Evolutionary conservation across 1,284 basidiomycete species (phyloP).

Genomic region (Irpex rosettiformis): DNA sequence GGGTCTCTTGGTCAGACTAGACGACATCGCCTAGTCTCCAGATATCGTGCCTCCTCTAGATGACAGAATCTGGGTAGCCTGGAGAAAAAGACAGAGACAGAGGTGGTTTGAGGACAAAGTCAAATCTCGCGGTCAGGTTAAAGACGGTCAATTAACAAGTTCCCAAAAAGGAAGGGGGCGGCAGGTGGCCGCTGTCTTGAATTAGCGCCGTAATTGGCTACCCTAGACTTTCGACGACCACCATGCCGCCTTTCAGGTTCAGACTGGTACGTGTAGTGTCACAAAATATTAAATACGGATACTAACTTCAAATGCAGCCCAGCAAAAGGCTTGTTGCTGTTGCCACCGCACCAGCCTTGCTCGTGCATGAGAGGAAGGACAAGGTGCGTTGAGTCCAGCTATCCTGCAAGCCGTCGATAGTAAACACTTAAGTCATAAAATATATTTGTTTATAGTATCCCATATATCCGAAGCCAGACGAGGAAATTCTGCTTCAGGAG

Average conservation of each 20-base stretch:
- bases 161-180: conserved; percentile 1
- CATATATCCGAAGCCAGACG: conserved; percentile 66
- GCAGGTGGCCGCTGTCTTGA: background rate
- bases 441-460: conserved; percentile 50
- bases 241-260: background rate
- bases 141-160: background rate
- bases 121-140: background rate
- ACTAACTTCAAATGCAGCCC: background rate
- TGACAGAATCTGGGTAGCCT: too few species aligned
- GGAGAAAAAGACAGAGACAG: background rate
- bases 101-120: background rate
- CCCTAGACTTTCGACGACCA: background rate
- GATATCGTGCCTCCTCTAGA: too few species aligned
- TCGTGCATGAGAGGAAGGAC: conserved; percentile 8
- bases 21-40: conserved; percentile 16
- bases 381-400: conserved; percentile 3
- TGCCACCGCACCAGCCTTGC: conserved; percentile 4
- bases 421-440: background rate
- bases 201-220: background rate
- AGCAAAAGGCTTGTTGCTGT: conserved; percentile 2
- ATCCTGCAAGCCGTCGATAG: background rate
- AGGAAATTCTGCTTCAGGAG: conserved; percentile 67
- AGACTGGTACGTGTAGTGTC: background rate
- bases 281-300: background rate
- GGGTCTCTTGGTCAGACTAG: conserved; percentile 46